Evolutionary conservation across 192 early-diverging fungal species (phyloP).

Genomic region (Spinellus fusiger): DNA sequence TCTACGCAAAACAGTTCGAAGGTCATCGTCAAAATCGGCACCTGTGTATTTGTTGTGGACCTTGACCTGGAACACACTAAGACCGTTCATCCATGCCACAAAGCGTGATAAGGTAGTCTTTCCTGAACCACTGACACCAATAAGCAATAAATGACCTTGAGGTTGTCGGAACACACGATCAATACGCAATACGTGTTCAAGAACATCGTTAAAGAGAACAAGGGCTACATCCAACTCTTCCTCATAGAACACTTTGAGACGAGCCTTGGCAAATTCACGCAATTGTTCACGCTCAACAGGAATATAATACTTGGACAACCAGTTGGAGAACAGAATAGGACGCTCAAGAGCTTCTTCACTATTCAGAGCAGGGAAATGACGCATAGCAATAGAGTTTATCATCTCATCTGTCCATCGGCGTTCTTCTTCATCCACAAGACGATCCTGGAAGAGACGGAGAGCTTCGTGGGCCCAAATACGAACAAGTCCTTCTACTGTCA

Average conservation of each 20-base stretch:
- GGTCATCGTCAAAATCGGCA: constrained; percentile 97
- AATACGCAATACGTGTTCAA: constrained; percentile 97
- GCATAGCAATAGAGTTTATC: constrained; percentile 75
- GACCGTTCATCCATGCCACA: constrained; percentile 99
- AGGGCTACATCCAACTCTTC: constrained; percentile 98
- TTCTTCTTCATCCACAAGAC: constrained; percentile 84
- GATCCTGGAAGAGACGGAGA: constrained; percentile 96
- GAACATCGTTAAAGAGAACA: constrained; percentile 95
- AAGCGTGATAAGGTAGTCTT: constrained; percentile 98
- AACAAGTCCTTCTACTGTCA: constrained; percentile 80
- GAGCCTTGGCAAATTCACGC: constrained; percentile 87
- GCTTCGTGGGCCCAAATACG: constrained; percentile 99
- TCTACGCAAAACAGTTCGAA: constrained; percentile 81
- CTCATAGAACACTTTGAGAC: constrained; percentile 97
- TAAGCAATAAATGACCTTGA: constrained; percentile 97
- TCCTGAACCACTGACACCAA: constrained; percentile 95
- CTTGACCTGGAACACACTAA: constrained; percentile 93
- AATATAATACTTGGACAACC: constrained; percentile 90
- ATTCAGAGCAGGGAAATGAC: constrained; percentile 86
- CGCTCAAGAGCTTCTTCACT: constrained; percentile 62
- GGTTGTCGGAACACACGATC: constrained; percentile 97
- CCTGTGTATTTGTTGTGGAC: constrained; percentile 96
- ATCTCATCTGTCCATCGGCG: constrained; percentile 86
- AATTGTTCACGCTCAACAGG: constrained; percentile 84
- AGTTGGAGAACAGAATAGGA: constrained; percentile 97